Evolutionary conservation across 352 stramenopile species (phyloP).

Genomic region (Phytophthora tentaculata): DNA sequence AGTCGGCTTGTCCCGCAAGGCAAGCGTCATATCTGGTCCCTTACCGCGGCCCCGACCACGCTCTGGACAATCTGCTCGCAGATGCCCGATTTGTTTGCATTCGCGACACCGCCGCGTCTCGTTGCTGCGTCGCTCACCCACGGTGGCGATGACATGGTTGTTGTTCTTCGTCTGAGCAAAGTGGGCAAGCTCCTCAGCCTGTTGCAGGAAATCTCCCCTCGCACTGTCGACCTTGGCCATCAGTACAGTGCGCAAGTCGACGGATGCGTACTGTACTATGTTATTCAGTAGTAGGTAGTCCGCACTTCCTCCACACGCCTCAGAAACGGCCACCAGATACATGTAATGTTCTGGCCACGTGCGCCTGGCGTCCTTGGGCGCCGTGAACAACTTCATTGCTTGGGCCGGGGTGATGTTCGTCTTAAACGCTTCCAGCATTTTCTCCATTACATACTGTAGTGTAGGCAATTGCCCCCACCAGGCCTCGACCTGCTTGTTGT

Average conservation of each 20-base stretch:
- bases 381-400: neutral
- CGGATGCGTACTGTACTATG: neutral
- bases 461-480: constrained; percentile 4
- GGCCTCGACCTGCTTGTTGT: constrained; percentile 14
- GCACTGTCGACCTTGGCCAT: constrained; percentile 2
- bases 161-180: neutral
- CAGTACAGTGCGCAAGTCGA: constrained; percentile 9
- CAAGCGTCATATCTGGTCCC: neutral
- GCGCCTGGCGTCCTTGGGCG: neutral
- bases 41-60: neutral
- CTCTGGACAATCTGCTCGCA: neutral
- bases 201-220: constrained; percentile 1
- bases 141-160: neutral
- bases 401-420: constrained; percentile 2
- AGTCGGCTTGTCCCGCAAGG: neutral
- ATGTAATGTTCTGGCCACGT: neutral
- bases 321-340: neutral
- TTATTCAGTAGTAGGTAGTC: neutral
- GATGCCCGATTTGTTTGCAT: neutral
- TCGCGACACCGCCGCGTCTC: neutral
- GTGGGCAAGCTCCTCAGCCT: neutral
- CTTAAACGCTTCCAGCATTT: constrained; percentile 1
- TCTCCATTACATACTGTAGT: constrained; percentile 10
- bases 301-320: neutral
- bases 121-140: neutral